Percentiles rank a stretch among this genome's conserved stretches.
Evolutionary conservation across 768 basidiomycete species (phyloP).

Genomic region (Trametes gibbosa): DNA sequence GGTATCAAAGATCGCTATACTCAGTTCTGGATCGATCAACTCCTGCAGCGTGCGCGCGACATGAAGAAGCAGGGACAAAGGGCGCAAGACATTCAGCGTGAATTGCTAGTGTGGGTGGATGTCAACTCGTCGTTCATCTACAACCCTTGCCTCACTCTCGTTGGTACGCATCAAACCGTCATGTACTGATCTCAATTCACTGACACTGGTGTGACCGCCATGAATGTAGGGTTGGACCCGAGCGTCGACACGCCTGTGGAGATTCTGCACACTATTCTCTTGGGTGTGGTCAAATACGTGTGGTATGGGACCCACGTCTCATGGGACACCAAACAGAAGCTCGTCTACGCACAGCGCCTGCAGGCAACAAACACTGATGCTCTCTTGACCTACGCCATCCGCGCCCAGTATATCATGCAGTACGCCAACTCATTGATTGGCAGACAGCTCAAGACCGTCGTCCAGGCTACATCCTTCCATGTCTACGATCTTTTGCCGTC

Average conservation of each 20-base stretch:
- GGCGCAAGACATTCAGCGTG: slow-evolving; percentile 18
- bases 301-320: slow-evolving; percentile 29
- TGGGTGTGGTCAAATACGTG: slow-evolving; percentile 31
- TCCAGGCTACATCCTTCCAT: slow-evolving; percentile 19
- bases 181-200: neutral
- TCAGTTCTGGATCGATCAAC: slow-evolving; percentile 30
- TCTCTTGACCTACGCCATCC: slow-evolving; percentile 26
- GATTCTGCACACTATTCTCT: slow-evolving; percentile 25
- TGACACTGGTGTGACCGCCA: neutral
- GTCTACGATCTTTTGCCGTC: slow-evolving; percentile 9
- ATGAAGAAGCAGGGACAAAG: neutral
- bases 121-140: neutral
- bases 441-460: slow-evolving; percentile 26
- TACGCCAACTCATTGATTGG: slow-evolving; percentile 27
- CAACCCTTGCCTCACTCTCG: neutral
- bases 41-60: slow-evolving; percentile 19
- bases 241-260: slow-evolving; percentile 13
- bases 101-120: slow-evolving; percentile 23
- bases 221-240: neutral
- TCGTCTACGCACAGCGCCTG: slow-evolving; percentile 27
- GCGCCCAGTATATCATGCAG: slow-evolving; percentile 32
- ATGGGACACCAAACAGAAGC: slow-evolving; percentile 26
- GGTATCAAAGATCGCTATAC: slow-evolving; percentile 41
- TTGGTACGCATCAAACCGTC: neutral
- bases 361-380: slow-evolving; percentile 27